Base-by-base conservation (phyloP, 2,329 filamentous ascomycete species). In the Hirsutella minnesotensis region DNA sequence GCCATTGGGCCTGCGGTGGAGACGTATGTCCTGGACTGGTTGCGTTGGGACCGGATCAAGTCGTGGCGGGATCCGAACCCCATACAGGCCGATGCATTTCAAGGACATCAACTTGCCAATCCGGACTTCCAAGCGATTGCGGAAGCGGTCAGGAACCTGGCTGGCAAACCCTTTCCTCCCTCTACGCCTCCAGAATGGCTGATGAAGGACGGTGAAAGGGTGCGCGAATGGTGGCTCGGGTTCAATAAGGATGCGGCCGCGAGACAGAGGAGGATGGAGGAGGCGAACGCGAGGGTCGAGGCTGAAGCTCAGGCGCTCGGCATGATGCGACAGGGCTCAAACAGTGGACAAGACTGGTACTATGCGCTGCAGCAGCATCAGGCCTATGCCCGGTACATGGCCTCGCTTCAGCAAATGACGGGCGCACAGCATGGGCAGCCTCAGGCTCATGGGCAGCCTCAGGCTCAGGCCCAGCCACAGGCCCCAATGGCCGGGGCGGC, bases 141-240 rank as follows among this genome's bases (percentile, higher is more conserved):
- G 12, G 69, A 74, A 0, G 52, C 68, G 1, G 64, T 63, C 3
- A 63, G 62, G 27, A 54, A 59, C 33, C 54, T 76, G 9, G 62
- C 62, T 37, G 62, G 62, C 42, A 67, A 69, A 46, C 63, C 70
- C 7, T 73, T 64, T 46, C 74, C 73, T 13, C 58, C 73, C 2
- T 67, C 53, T 1, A 65, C 71, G 36, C 70, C 75, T 3, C 73
- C 76, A 1, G 65, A 67, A 16, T 75, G 73, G 66, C 65, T 78
- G 48, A 58, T 57, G 9, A 58, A 67, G 19, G 63, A 71, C 27
- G 56, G 65, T 3, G 67, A 68, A 27, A 66, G 66, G 46, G 60
- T 69, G 0, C 65, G 67, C 9, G 67, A 74, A 47, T 79, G 75
- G 74, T 70, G 68, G 60, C 56, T 66, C 10, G 72, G 71, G 0